Base-by-base conservation (phyloP, 176 grass and related monocot species). In the Urochloa ruziziensis region DNA sequence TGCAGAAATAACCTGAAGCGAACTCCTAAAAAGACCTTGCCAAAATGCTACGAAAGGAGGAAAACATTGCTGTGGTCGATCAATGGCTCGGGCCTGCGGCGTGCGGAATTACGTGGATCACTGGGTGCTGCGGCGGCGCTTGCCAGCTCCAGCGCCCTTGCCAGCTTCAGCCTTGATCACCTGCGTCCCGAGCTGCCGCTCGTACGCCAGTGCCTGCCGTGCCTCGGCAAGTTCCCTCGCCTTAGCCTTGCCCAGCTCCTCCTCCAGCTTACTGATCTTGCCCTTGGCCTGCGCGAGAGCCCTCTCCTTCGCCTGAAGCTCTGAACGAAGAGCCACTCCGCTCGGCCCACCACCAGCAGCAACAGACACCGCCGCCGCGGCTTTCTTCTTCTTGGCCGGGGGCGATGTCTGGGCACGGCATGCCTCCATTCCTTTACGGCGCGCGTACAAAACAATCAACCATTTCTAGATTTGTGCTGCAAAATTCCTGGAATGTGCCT, bases 151-250 rank as follows among this genome's bases (percentile, higher is more conserved):
- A 4, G 66, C 74, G 5, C 67, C 84, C 18, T 73, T 86, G 18
- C 59, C 10, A 14, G 6, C 58, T 66, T 86, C 69, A 25, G 85
- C 61, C 61, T 46, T 73, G 48, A 86, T 46, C 59, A 87, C 85
- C 18, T 87, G 70, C 44, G 78, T 54, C 21, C 77, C 79, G n/a
- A 82, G 66, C 65, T n/a, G 39, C 17, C 65, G 65, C 49, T 70
- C 85, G 60, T 74, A 87, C 69, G 61, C 35, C 77, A 87, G 3
- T 42, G 78, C 78, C 69, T 81, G 70, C 67, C 71, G 60, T 28
- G 85, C 85, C 60, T 87, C 70, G 14, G 25, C 78, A 2, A 81
- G 78, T 46, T 87, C 85, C 85, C 85, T 58, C 40, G 54, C 59
- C 62, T 87, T 87, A 11, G 85, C 79, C 53, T 62, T 76, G 37